Percentiles rank a stretch among this genome's conserved stretches.
phyloP scores from a whole-genome alignment of 2,329 filamentous ascomycete genomes.

The Botrytis tulipae region DNA sequence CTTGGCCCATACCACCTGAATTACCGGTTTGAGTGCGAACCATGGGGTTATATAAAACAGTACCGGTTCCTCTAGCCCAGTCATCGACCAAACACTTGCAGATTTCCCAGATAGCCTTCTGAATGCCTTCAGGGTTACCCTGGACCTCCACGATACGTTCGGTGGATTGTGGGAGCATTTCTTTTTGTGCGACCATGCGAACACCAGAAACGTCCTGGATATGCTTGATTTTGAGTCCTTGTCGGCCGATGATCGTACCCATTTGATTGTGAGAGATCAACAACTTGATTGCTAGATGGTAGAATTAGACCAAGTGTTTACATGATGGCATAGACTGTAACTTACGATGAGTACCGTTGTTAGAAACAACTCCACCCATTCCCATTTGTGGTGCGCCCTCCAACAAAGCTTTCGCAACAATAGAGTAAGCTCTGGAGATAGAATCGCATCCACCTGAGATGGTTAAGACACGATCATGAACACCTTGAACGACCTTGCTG shows the following conservation, averaged over 20 bases:
- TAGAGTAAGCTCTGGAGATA: slow-evolving; percentile 87
- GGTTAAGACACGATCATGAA: slow-evolving; percentile 94
- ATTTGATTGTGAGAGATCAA: slow-evolving; percentile 99
- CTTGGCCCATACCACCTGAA: slow-evolving; percentile 42
- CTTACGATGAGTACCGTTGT: slow-evolving; percentile 93
- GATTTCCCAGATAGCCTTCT: slow-evolving; percentile 97
- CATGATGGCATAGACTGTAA: slow-evolving; percentile 29
- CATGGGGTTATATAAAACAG: slow-evolving; percentile 94
- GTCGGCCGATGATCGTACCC: slow-evolving; percentile 97
- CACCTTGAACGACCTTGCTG: slow-evolving; percentile 96
- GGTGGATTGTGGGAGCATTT: slow-evolving; percentile 98
- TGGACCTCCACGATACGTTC: slow-evolving; percentile 97
- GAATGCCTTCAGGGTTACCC: slow-evolving; percentile 90
- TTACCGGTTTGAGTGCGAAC: slow-evolving; percentile 74
- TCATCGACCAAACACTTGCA: slow-evolving; percentile 98
- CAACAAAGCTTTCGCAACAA: slow-evolving; percentile 86
- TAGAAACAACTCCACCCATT: slow-evolving; percentile 87
- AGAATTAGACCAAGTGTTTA: slow-evolving; percentile 12
- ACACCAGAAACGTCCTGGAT: slow-evolving; percentile 97
- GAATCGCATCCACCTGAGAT: slow-evolving; percentile 88
- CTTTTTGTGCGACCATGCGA: slow-evolving; percentile 98
- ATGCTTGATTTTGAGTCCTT: slow-evolving; percentile 98
- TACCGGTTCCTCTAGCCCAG: slow-evolving; percentile 94
- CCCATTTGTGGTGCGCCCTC: slow-evolving; percentile 94
- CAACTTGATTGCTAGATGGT: slow-evolving; percentile 77